These are phyloP conservation scores for Tuber umbilicatum DNA, from an alignment of 495 filamentous ascomycete genomes.

Conservation along the genomic window DNA sequence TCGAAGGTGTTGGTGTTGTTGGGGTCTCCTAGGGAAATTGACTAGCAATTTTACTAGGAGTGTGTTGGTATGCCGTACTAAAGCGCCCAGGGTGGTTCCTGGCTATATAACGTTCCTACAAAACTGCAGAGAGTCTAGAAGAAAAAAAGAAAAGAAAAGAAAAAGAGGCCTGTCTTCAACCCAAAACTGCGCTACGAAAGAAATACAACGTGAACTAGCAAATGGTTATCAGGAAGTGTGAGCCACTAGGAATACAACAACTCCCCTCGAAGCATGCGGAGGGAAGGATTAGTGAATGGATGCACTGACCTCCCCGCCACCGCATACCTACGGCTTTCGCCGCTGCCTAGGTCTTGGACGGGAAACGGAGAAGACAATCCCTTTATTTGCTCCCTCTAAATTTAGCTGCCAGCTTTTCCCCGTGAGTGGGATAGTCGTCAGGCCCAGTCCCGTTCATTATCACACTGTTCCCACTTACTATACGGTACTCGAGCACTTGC, in stretches of 20 bases:
- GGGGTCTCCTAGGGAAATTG: not conserved
- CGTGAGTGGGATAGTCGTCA: not conserved
- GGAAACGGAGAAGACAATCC: not conserved
- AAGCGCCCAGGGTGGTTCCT: not conserved
- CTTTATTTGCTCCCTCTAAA: not conserved
- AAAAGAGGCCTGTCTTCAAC: not conserved
- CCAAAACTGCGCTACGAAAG: not conserved
- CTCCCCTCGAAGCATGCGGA: not conserved
- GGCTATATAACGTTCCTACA: not conserved
- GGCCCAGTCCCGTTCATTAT: not conserved
- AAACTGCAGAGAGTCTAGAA: not conserved
- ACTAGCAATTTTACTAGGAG: slow-evolving; percentile 1
- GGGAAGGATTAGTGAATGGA: not conserved
- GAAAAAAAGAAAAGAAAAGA: not conserved
- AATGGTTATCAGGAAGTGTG: not conserved
- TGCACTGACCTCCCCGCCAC: not conserved
- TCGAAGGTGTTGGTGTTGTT: not conserved
- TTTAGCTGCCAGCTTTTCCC: not conserved
- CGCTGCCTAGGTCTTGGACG: not conserved
- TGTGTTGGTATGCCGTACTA: not conserved
- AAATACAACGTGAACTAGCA: not conserved
- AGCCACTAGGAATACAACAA: not conserved
- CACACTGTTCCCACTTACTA: not conserved
- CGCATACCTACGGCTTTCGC: not conserved
- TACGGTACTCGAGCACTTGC: too few relatives aligned